Conservation (phyloP, 805 yeast genomes). For the Dipodascus geniculatus region DNA sequence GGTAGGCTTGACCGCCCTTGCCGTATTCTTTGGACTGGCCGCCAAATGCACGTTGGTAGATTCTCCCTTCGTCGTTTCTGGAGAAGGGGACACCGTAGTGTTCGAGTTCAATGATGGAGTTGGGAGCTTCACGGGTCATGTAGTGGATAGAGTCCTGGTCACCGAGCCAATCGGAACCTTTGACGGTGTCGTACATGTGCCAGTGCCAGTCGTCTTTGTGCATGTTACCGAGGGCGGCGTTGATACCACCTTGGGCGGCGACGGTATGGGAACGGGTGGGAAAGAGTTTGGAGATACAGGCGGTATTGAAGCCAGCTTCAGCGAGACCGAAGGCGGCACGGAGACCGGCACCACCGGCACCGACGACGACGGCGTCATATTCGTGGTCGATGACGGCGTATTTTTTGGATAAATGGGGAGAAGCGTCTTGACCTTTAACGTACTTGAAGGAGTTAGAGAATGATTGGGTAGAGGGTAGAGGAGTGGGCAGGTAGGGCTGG, state of each 20-base stretch:
- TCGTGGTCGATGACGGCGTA: conserved; percentile 95
- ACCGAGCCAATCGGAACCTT: conserved; percentile 99
- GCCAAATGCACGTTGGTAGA: conserved; percentile 98
- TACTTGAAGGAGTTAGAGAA: conserved; percentile 13
- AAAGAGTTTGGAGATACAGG: conserved; percentile 92
- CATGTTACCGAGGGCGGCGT: conserved; percentile 98
- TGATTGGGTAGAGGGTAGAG: no score
- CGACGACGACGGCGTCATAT: conserved; percentile 94
- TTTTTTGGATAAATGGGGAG: conserved; percentile 47
- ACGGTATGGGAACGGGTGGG: conserved; percentile 98
- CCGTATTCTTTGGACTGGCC: conserved; percentile 94
- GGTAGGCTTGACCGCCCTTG: conserved; percentile 97
- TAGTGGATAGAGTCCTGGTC: conserved; percentile 99
- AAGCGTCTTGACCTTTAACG: conserved; percentile 34
- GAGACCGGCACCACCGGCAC: conserved; percentile 99
- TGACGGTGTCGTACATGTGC: conserved; percentile 99
- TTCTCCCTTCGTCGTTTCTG: conserved; percentile 91
- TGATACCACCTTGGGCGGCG: conserved; percentile 99
- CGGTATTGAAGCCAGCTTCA: conserved; percentile 93
- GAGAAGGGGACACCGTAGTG: conserved; percentile 98
- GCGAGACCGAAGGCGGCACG: conserved; percentile 98
- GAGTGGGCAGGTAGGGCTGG: no score
- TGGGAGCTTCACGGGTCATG: conserved; percentile 97
- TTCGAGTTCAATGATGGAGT: conserved; percentile 90
- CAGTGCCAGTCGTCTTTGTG: conserved; percentile 98